phyloP scores from a whole-genome alignment of 495 filamentous ascomycete genomes.

The Podospora pseudopauciseta region DNA sequence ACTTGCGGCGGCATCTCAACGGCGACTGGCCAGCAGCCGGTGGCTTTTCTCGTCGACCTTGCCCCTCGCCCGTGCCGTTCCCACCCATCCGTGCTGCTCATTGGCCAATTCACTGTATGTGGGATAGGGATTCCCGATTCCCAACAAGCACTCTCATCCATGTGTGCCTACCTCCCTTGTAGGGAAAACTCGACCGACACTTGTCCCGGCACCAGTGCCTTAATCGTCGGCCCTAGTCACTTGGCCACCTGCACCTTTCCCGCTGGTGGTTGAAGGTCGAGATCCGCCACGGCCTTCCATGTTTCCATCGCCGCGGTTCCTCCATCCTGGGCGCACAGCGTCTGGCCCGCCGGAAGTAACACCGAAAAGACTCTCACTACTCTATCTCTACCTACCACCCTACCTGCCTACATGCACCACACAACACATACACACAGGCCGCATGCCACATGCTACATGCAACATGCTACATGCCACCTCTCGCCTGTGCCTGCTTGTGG shows the following conservation, averaged over 20 bases:
- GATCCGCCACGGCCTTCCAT: constrained; percentile 2
- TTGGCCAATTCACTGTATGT: constrained; percentile 2
- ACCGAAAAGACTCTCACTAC: constrained; percentile 5
- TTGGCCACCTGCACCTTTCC: background rate
- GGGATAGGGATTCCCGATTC: background rate
- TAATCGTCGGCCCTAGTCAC: background rate
- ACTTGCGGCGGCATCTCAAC: background rate
- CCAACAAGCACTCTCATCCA: background rate
- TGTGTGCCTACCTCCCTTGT: background rate
- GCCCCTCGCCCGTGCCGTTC: background rate
- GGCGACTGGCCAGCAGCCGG: background rate
- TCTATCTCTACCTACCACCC: background rate
- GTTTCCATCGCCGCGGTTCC: background rate
- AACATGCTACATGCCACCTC: background rate
- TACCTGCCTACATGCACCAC: background rate
- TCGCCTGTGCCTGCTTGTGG: constrained; percentile 3
- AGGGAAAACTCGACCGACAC: background rate
- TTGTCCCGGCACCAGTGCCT: background rate
- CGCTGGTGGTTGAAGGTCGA: background rate
- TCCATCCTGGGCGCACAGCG: background rate
- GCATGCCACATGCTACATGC: background rate
- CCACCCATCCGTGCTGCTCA: background rate
- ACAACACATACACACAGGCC: too few species aligned
- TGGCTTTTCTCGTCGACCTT: background rate
- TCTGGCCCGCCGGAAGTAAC: constrained; percentile 17